Percentiles rank a stretch among this genome's conserved stretches.
Conservation (phyloP, 495 filamentous ascomycete genomes). For the Penicillium lividum region DNA sequence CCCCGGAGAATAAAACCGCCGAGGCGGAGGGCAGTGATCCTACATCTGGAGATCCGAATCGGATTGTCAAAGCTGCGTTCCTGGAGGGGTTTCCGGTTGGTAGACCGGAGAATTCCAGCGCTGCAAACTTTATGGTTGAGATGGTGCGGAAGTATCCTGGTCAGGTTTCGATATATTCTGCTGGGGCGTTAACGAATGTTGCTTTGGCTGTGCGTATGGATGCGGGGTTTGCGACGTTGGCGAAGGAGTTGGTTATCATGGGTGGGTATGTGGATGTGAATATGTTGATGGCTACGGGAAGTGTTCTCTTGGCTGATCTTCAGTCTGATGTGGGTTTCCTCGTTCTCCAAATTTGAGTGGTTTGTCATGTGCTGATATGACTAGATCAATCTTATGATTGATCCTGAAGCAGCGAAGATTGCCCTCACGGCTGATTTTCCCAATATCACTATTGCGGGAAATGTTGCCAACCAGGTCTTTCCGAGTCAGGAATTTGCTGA, state of each 20-base stretch:
- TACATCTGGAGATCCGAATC: slow-evolving; percentile 33
- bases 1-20: slow-evolving; percentile 29
- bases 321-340: slow-evolving; percentile 32
- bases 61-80: slow-evolving; percentile 35
- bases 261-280: slow-evolving; percentile 43
- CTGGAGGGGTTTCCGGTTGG: slow-evolving; percentile 37
- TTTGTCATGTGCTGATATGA: neutral
- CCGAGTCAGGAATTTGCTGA: slow-evolving; percentile 30
- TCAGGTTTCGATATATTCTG: slow-evolving; percentile 35
- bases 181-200: slow-evolving; percentile 44
- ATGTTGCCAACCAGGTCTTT: slow-evolving; percentile 41
- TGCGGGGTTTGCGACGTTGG: slow-evolving; percentile 37
- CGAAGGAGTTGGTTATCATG: slow-evolving; percentile 44
- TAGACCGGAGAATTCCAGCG: slow-evolving; percentile 29
- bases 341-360: neutral
- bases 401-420: slow-evolving; percentile 45
- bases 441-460: slow-evolving; percentile 40
- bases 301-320: slow-evolving; percentile 29
- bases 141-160: slow-evolving; percentile 41
- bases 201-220: slow-evolving; percentile 42
- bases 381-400: slow-evolving; percentile 43
- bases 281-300: slow-evolving; percentile 34
- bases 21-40: slow-evolving; percentile 34
- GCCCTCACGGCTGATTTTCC: slow-evolving; percentile 43
- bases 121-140: slow-evolving; percentile 41